Evolutionary conservation across 192 early-diverging fungal species (phyloP), one percentile per base, ranked within the genome.

Genomic region (Kickxella alabastrina): DNA sequence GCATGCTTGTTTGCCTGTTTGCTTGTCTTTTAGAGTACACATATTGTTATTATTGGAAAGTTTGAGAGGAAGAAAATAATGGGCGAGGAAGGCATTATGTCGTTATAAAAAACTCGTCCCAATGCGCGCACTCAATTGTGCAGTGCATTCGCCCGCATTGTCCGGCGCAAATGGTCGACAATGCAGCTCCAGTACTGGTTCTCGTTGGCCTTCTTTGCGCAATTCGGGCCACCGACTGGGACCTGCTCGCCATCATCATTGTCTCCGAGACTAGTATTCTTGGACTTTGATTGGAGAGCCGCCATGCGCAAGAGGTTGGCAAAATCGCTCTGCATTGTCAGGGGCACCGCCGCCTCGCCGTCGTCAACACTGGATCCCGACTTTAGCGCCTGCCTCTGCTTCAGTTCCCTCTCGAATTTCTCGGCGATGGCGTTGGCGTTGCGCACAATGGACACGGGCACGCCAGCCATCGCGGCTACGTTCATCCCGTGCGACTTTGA

Each of bases 401-500:
- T 69, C 19, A 77, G 24, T 4, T 59, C 48, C 10, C 18, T 48
- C 52, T 97, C 94, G 63, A 95, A 95, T 26, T 83, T 49, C 5
- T 82, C 79, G 0, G 92, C 91, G 38, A 88, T 77, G 6, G 45
- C 51, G 34, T 80, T 83, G 13, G 94, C 94, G 15, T 79, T 68
- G 24, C 81, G 74, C 5, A 95, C 81, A 39, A 95, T 83, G 6
- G 58, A 25, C 21, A 69, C 23, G 0, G 92, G 92, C 12, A 99
- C 82, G 6, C 92, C 92, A 0, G 95, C 97, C 90, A 98, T 97
- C n/a, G 76, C 79, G 4, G 97, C 97, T 0, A 97, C 93, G 52
- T 97, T 98, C 93, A 98, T 97, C 41, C 97, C 97, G 59, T 92
- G 95, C 19, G 90, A 92, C 69, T 92, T 92, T 34, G 88, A 87